A percentile compares a stretch with the other conserved stretches of the same genome.
These are phyloP conservation scores for Zymoseptoria pseudotritici DNA, from an alignment of 2,329 filamentous ascomycete species.

Conservation along the genomic window DNA sequence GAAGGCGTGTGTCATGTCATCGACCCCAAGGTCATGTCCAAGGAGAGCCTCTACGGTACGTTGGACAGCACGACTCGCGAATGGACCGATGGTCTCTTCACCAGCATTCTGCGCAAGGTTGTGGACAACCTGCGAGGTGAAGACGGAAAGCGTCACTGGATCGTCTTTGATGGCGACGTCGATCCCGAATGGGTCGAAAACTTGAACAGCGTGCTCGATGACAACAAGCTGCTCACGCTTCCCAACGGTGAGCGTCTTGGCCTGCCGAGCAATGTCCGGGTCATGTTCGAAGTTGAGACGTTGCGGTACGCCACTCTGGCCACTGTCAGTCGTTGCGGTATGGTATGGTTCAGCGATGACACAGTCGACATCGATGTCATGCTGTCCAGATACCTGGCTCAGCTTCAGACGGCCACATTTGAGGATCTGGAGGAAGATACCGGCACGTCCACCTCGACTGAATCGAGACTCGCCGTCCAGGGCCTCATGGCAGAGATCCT, in stretches of 20 bases:
- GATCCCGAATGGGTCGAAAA: constrained; percentile 99
- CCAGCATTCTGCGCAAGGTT: constrained; percentile 94
- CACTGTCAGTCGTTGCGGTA: constrained; percentile 98
- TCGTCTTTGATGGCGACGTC: constrained; percentile 97
- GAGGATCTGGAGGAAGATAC: constrained; percentile 94
- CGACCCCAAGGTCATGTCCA: constrained; percentile 99
- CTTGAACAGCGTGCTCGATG: constrained; percentile 96
- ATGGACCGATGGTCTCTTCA: constrained; percentile 98
- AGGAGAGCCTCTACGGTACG: constrained; percentile 92
- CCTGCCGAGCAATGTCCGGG: constrained; percentile 85
- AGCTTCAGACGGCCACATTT: constrained; percentile 73
- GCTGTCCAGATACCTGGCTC: constrained; percentile 82
- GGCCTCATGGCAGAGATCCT: constrained; percentile 72
- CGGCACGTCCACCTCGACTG: constrained; percentile 53
- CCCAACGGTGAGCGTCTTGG: constrained; percentile 98
- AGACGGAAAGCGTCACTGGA: constrained; percentile 96
- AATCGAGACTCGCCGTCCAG: constrained; percentile 64
- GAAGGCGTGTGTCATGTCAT: constrained; percentile 97
- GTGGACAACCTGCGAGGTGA: constrained; percentile 98
- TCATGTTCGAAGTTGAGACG: constrained; percentile 99
- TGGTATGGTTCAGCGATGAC: constrained; percentile 99
- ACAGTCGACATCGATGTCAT: constrained; percentile 91
- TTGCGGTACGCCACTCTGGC: constrained; percentile 95
- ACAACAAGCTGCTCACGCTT: constrained; percentile 95
- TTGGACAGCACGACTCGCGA: constrained; percentile 94